Conservation (phyloP, 2,329 filamentous ascomycete genomes). For the Xylaria sp. region DNA sequence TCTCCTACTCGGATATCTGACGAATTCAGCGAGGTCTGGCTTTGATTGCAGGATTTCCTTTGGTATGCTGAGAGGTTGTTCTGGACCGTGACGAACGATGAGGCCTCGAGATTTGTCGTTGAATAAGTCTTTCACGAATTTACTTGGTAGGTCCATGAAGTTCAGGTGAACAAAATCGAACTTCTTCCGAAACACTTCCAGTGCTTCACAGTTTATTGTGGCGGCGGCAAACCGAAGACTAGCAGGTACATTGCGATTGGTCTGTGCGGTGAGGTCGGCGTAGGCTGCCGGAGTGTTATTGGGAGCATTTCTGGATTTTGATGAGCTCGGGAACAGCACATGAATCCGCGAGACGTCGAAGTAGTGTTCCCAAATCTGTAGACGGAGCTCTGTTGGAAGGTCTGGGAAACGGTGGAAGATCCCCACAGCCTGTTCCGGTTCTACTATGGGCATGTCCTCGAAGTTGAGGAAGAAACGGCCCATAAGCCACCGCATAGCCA, state of each 20-base stretch:
- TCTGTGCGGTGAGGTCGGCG: constrained; percentile 31
- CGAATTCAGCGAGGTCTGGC: constrained; percentile 25
- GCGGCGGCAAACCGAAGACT: constrained; percentile 32
- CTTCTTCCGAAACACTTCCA: constrained; percentile 23
- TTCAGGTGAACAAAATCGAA: constrained; percentile 35
- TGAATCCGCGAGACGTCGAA: constrained; percentile 37
- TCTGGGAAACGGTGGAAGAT: constrained; percentile 33
- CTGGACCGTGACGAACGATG: constrained; percentile 2
- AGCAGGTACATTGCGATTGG: constrained; percentile 26
- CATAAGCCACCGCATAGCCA: constrained; percentile 30
- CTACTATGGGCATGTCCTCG: not conserved
- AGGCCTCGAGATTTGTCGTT: constrained; percentile 14
- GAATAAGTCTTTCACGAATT: constrained; percentile 27
- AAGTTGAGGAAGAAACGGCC: constrained; percentile 10
- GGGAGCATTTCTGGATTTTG: not conserved
- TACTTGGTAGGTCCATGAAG: constrained; percentile 35
- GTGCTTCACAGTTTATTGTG: constrained; percentile 33
- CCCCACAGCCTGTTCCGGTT: constrained; percentile 2
- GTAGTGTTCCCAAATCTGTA: constrained; percentile 38
- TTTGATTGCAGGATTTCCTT: constrained; percentile 15
- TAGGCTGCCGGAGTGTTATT: constrained; percentile 26
- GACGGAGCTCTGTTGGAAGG: constrained; percentile 35
- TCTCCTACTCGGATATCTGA: constrained; percentile 21
- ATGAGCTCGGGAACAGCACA: constrained; percentile 29
- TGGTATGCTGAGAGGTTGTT: constrained; percentile 11